phyloP scores from a whole-genome alignment of 805 yeast genomes.

The Cyberlindnera xylosilytica region DNA sequence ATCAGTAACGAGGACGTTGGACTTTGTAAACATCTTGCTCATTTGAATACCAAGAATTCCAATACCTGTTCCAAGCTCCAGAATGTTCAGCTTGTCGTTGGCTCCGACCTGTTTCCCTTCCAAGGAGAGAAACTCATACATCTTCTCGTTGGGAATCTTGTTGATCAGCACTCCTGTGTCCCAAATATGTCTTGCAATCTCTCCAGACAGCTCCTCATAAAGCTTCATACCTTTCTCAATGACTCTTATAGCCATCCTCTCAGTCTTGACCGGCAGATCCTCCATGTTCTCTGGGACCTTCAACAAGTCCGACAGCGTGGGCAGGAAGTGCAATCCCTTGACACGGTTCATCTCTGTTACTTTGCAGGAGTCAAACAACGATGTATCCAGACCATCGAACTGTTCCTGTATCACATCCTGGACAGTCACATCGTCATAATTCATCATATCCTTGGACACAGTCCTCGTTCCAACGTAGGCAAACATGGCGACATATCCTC shows the following conservation, averaged over 20 bases:
- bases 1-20: conserved; percentile 33
- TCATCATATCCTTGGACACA: conserved; percentile 12
- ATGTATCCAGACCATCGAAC: conserved; percentile 9
- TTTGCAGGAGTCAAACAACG: conserved; percentile 7
- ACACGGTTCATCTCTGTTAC: conserved; percentile 1
- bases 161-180: conserved; percentile 34
- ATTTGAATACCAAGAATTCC: conserved; percentile 37
- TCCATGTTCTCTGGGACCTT: conserved; percentile 12
- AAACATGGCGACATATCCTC: conserved; percentile 14
- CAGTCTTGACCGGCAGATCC: conserved; percentile 19
- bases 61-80: conserved; percentile 44
- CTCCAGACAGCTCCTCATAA: conserved; percentile 37
- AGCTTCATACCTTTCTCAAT: conserved; percentile 13
- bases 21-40: conserved; percentile 19
- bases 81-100: conserved; percentile 16
- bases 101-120: background rate
- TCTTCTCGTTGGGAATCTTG: conserved; percentile 5
- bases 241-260: conserved; percentile 17
- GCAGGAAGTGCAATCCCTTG: conserved; percentile 11
- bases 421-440: conserved; percentile 8
- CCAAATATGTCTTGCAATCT: conserved; percentile 43
- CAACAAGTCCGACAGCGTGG: conserved; percentile 18
- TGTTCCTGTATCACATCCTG: conserved; percentile 14
- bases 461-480: conserved; percentile 7
- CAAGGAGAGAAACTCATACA: conserved; percentile 11